phyloP scores from a whole-genome alignment of 2,329 filamentous ascomycete species.

The Aspergillus carbonarius region DNA sequence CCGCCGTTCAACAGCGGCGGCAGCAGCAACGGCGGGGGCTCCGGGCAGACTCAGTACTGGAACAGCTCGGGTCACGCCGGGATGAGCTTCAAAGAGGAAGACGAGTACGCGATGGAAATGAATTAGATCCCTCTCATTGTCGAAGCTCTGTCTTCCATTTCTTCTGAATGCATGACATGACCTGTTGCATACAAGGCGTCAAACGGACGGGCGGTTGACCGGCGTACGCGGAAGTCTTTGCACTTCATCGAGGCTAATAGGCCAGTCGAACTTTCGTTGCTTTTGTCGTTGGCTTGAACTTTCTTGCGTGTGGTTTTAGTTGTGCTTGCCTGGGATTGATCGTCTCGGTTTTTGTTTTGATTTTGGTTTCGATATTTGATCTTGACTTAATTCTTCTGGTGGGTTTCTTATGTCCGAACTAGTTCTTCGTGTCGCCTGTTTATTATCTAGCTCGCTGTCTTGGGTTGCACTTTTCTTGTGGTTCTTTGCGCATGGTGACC shows the following conservation, averaged over 20 bases:
- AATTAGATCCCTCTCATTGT: conserved; percentile 24
- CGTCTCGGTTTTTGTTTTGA: conserved; percentile 7
- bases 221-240: conserved; percentile 37
- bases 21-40: conserved; percentile 53
- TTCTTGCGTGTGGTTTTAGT: conserved; percentile 7
- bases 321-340: conserved; percentile 3
- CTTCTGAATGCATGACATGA: conserved; percentile 20
- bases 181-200: conserved; percentile 29
- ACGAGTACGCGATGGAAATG: conserved; percentile 84
- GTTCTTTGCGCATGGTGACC: conserved; percentile 6
- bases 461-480: conserved; percentile 5
- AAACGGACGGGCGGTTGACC: conserved; percentile 41
- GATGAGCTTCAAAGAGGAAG: conserved; percentile 87
- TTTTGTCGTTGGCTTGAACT: background rate
- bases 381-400: conserved; percentile 9
- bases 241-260: conserved; percentile 26
- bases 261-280: conserved; percentile 15
- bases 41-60: conserved; percentile 56
- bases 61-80: conserved; percentile 52
- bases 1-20: conserved; percentile 70
- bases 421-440: background rate
- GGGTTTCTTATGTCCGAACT: conserved; percentile 20
- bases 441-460: background rate
- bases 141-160: conserved; percentile 2
- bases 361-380: background rate